phyloP scores from a whole-genome alignment of 495 filamentous ascomycete species.

The Amniculicola lignicola region DNA sequence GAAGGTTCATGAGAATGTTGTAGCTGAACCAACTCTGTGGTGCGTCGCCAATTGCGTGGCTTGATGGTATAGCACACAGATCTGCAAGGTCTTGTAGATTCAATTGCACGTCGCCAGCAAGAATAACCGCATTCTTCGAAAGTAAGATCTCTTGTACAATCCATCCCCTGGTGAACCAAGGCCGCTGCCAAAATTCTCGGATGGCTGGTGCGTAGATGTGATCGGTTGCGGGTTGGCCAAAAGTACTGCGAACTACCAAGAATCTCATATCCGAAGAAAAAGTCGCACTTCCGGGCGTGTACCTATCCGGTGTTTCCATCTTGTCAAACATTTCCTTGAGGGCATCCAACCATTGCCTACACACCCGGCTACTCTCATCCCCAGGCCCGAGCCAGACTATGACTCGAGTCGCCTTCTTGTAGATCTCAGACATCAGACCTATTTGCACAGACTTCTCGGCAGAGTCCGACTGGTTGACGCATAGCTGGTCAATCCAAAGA shows the following conservation, averaged over 20 bases:
- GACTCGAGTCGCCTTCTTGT: neutral
- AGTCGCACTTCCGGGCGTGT: neutral
- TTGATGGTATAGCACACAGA: neutral
- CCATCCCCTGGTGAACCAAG: conserved; percentile 7
- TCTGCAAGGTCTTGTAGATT: conserved; percentile 1
- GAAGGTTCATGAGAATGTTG: conserved; percentile 3
- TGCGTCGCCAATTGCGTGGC: neutral
- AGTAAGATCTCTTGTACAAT: conserved; percentile 7
- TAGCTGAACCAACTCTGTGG: neutral
- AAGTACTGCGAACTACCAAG: neutral
- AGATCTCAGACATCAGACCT: conserved; percentile 2
- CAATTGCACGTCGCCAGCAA: neutral
- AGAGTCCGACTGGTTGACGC: conserved; percentile 13
- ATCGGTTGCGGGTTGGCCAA: neutral
- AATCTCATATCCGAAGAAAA: neutral
- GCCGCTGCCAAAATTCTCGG: conserved; percentile 1
- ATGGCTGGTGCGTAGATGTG: neutral
- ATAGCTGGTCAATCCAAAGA: conserved; percentile 22
- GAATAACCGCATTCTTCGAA: neutral
- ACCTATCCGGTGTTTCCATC: neutral
- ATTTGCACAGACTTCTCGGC: conserved; percentile 9
- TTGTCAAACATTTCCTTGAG: neutral
- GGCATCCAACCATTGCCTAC: neutral
- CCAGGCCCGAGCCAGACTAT: conserved; percentile 12
- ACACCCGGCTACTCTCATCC: neutral